Conservation (phyloP, 2,329 filamentous ascomycete genomes). For the Penicillium janthinellum region DNA sequence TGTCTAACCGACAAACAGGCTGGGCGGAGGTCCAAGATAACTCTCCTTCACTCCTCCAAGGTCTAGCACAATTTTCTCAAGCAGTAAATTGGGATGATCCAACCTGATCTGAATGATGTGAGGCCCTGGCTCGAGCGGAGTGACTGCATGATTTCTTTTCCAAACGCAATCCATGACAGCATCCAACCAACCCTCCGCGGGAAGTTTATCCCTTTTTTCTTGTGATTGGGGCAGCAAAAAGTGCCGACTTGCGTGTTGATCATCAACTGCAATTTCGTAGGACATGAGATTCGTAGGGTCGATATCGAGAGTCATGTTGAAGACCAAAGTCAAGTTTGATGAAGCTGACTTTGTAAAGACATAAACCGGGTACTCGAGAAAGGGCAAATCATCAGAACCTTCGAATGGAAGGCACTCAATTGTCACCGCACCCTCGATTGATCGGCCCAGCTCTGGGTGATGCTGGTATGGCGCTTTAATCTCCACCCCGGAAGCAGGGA, state of each 20-base stretch:
- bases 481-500: slow-evolving; percentile 18
- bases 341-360: slow-evolving; percentile 55
- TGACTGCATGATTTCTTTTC: slow-evolving; percentile 15
- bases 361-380: slow-evolving; percentile 63
- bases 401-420: neutral
- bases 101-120: slow-evolving; percentile 16
- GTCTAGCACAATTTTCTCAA: slow-evolving; percentile 61
- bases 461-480: slow-evolving; percentile 10
- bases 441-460: slow-evolving; percentile 16
- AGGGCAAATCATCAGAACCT: neutral
- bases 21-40: slow-evolving; percentile 56
- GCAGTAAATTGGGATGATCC: slow-evolving; percentile 55
- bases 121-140: slow-evolving; percentile 6
- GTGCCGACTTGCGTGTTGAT: slow-evolving; percentile 17
- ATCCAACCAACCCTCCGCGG: slow-evolving; percentile 15
- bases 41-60: slow-evolving; percentile 57
- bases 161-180: slow-evolving; percentile 21
- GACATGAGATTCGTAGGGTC: slow-evolving; percentile 53
- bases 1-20: neutral
- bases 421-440: slow-evolving; percentile 9
- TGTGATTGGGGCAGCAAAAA: slow-evolving; percentile 12
- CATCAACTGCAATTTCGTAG: slow-evolving; percentile 55
- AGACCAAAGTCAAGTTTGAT: slow-evolving; percentile 43
- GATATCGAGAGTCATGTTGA: slow-evolving; percentile 53
- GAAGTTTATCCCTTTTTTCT: slow-evolving; percentile 9